phyloP scores from a whole-genome alignment of 805 yeast genomes.

The Wickerhamiella hasegawae region DNA sequence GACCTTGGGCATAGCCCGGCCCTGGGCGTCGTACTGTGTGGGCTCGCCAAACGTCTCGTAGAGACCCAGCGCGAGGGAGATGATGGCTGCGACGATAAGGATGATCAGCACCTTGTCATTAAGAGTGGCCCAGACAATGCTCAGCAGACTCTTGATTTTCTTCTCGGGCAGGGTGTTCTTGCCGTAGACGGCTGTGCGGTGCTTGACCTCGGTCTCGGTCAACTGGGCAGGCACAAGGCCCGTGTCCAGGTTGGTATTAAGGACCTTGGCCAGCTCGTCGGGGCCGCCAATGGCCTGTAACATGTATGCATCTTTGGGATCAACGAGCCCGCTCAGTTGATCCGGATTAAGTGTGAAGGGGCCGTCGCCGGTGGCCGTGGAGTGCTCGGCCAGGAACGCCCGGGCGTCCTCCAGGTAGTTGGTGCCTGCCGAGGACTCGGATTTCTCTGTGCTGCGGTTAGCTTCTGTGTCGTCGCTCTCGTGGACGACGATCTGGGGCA shows the following conservation, averaged over 20 bases:
- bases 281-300: slow-evolving; percentile 25
- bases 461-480: too few relatives aligned
- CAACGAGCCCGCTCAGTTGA: slow-evolving; percentile 18
- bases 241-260: slow-evolving; percentile 18
- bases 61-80: slow-evolving; percentile 78
- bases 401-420: slow-evolving; percentile 9
- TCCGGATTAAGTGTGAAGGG: slow-evolving; percentile 12
- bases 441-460: too few relatives aligned
- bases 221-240: slow-evolving; percentile 19
- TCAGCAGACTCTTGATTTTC: slow-evolving; percentile 49
- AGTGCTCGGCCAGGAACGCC: slow-evolving; percentile 6
- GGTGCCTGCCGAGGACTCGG: too few relatives aligned
- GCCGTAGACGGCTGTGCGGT: slow-evolving; percentile 42
- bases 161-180: slow-evolving; percentile 56
- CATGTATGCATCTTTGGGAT: slow-evolving; percentile 24
- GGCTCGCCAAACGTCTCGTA: slow-evolving; percentile 86
- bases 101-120: slow-evolving; percentile 82
- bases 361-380: slow-evolving; percentile 3
- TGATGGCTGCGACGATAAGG: slow-evolving; percentile 69
- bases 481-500: too few relatives aligned
- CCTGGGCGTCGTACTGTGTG: slow-evolving; percentile 60
- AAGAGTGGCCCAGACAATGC: slow-evolving; percentile 65
- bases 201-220: slow-evolving; percentile 10
- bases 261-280: slow-evolving; percentile 16
- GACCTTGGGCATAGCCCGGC: slow-evolving; percentile 61